Evolutionary conservation across 352 stramenopile species (phyloP).

Genomic region (Phytophthora foliorum): DNA sequence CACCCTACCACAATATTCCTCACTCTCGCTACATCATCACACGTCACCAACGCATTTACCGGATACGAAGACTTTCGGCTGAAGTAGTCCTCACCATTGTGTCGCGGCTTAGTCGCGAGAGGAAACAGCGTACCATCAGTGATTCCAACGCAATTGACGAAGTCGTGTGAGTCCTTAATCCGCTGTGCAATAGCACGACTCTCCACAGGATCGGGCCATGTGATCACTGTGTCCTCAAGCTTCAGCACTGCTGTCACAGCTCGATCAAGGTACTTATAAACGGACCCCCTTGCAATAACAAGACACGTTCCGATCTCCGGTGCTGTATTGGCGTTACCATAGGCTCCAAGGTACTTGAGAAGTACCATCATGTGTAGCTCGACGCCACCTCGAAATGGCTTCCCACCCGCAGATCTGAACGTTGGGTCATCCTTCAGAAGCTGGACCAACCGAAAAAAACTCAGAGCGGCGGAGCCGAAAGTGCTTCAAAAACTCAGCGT

Average conservation of each 20-base stretch:
- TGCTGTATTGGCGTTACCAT: slow-evolving; percentile 11
- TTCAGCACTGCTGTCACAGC: slow-evolving; percentile 7
- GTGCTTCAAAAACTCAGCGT: slow-evolving; percentile 9
- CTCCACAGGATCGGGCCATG: background rate
- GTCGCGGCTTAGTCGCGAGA: background rate
- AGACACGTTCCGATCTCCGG: slow-evolving; percentile 3
- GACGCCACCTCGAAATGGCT: slow-evolving; percentile 3
- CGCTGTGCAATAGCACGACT: background rate
- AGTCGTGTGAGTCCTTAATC: background rate
- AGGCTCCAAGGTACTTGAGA: slow-evolving; percentile 14
- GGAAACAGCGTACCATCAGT: slow-evolving; percentile 13
- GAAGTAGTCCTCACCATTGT: slow-evolving; percentile 9
- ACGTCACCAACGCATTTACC: slow-evolving; percentile 1
- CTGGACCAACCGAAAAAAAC: background rate
- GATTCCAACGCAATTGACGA: slow-evolving; percentile 14
- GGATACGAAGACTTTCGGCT: slow-evolving; percentile 10
- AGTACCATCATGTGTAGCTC: slow-evolving; percentile 9
- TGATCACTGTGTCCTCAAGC: background rate
- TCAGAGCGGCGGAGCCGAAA: background rate
- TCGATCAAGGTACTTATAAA: slow-evolving; percentile 10
- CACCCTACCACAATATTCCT: background rate
- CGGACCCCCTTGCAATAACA: background rate
- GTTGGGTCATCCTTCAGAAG: background rate
- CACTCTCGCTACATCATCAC: background rate
- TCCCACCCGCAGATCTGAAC: background rate